These are phyloP conservation scores for Pezicula radicicola DNA, from an alignment of 2,329 filamentous ascomycete species.

Conservation along the genomic window DNA sequence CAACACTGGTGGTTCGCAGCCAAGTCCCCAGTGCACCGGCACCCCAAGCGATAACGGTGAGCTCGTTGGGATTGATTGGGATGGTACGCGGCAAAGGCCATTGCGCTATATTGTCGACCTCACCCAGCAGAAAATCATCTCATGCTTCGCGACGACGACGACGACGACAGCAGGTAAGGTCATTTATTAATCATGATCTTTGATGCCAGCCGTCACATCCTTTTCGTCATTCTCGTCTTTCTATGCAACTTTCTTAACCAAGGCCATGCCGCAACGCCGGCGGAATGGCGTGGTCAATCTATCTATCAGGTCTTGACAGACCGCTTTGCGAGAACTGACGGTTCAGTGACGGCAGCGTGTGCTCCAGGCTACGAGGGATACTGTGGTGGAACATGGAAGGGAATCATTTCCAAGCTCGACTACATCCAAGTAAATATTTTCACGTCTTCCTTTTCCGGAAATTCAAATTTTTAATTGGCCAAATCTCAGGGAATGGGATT, in stretches of 20 bases:
- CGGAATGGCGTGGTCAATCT: slow-evolving; percentile 32
- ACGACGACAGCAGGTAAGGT: not conserved
- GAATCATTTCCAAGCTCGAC: slow-evolving; percentile 44
- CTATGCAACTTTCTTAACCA: not conserved
- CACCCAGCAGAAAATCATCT: not conserved
- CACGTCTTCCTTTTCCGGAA: not conserved
- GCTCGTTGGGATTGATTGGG: too few species aligned
- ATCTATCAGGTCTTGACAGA: slow-evolving; percentile 42
- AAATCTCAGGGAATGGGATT: slow-evolving; percentile 3
- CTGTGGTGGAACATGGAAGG: slow-evolving; percentile 49
- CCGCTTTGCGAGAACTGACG: slow-evolving; percentile 36
- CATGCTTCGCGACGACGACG: too few species aligned
- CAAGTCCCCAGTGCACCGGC: too few species aligned
- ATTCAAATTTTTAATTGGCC: not conserved
- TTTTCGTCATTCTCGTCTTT: not conserved
- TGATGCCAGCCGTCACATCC: not conserved
- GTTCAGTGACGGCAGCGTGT: slow-evolving; percentile 7
- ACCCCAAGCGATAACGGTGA: too few species aligned
- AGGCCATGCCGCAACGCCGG: slow-evolving; percentile 2
- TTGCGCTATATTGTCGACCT: not conserved
- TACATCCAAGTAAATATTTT: slow-evolving; percentile 42
- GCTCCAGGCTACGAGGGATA: slow-evolving; percentile 27
- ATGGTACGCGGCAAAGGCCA: too few species aligned
- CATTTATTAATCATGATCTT: not conserved
- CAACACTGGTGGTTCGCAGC: too few species aligned